Conservation (phyloP, 176 grass and related monocot species). For the Cenchrus fungigraminus region DNA sequence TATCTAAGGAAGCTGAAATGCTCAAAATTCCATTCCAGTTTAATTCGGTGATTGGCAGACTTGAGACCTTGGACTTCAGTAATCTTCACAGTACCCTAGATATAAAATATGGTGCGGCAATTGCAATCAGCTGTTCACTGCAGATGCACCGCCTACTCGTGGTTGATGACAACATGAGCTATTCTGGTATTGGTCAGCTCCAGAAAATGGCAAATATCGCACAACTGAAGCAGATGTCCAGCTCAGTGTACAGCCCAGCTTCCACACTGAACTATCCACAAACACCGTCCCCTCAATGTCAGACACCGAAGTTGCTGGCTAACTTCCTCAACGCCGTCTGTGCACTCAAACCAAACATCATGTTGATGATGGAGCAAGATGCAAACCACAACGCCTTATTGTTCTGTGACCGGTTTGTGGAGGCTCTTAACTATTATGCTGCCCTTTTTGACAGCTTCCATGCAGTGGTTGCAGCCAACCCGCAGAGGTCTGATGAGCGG, state of each 20-base stretch:
- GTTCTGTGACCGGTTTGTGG: constrained; percentile 44
- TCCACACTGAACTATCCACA: constrained; percentile 39
- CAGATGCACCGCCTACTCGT: constrained; percentile 43
- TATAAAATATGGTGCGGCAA: constrained; percentile 37
- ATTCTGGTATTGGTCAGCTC: constrained; percentile 28
- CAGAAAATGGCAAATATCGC: constrained; percentile 23
- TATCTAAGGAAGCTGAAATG: constrained; percentile 43
- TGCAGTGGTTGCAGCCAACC: not conserved
- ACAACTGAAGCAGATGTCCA: constrained; percentile 33
- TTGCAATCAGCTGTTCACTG: constrained; percentile 39
- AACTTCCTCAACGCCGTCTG: constrained; percentile 31
- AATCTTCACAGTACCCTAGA: constrained; percentile 42
- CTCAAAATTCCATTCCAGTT: constrained; percentile 49
- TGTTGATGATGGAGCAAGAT: constrained; percentile 56
- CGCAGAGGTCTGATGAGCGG: not conserved
- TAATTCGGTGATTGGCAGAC: constrained; percentile 34
- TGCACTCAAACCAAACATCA: constrained; percentile 45
- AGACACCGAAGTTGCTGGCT: constrained; percentile 12
- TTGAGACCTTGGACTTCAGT: constrained; percentile 52
- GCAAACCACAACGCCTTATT: constrained; percentile 48
- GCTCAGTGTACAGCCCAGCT: constrained; percentile 28
- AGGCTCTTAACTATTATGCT: constrained; percentile 47
- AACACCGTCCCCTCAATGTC: constrained; percentile 26
- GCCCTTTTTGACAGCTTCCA: constrained; percentile 51
- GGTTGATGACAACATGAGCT: constrained; percentile 28